Evolutionary conservation across 2,329 filamentous ascomycete genomes (phyloP).

Genomic region (Colletotrichum abscissum): DNA sequence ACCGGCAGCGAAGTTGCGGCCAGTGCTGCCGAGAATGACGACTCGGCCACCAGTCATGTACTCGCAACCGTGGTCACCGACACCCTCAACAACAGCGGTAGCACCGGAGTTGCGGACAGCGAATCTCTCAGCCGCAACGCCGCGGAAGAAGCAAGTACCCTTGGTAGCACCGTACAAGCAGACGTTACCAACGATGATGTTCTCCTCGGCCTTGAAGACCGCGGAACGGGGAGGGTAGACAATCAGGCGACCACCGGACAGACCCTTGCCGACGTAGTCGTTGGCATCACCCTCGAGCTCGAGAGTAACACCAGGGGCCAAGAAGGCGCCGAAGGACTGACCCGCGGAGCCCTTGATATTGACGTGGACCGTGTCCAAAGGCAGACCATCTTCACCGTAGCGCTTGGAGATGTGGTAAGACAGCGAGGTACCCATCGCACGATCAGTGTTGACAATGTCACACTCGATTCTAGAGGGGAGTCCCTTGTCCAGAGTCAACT

Average conservation of each 20-base stretch:
- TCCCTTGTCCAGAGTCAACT: conserved; percentile 94
- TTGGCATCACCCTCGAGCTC: conserved; percentile 97
- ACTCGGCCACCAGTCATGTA: conserved; percentile 99
- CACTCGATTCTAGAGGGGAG: conserved; percentile 93
- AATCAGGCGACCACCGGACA: conserved; percentile 92
- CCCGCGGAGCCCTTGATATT: conserved; percentile 97
- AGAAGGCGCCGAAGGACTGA: conserved; percentile 95
- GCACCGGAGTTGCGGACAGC: conserved; percentile 96
- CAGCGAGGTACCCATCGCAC: conserved; percentile 90
- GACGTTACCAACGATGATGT: conserved; percentile 91
- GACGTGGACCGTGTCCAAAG: conserved; percentile 92
- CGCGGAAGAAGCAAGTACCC: conserved; percentile 95
- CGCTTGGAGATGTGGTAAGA: conserved; percentile 96
- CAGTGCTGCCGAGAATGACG: conserved; percentile 86
- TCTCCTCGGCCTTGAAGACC: conserved; percentile 96
- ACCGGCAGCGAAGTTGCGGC: conserved; percentile 96
- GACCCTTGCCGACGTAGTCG: conserved; percentile 95
- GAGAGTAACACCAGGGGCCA: conserved; percentile 91
- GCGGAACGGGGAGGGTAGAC: conserved; percentile 92
- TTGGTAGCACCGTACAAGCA: conserved; percentile 94
- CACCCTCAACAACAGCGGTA: conserved; percentile 94
- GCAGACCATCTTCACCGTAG: conserved; percentile 89
- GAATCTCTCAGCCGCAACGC: conserved; percentile 95
- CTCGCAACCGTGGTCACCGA: conserved; percentile 96
- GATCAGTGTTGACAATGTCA: conserved; percentile 96